Conservation (phyloP, 768 basidiomycete genomes). For the Phylloporus rhodoxanthus region DNA sequence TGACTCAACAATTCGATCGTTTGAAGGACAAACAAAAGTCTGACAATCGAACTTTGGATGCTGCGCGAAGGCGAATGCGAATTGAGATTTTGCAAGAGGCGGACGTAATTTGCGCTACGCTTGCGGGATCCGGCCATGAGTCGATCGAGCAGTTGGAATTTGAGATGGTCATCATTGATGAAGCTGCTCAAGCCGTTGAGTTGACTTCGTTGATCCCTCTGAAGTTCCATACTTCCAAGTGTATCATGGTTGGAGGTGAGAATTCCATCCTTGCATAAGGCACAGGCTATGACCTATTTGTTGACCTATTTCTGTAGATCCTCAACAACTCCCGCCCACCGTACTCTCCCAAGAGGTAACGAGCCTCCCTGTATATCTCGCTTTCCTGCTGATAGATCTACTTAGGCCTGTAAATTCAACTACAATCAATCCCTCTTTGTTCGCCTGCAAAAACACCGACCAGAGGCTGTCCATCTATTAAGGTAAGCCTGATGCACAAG, state of each 20-base stretch:
- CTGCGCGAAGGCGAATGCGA: constrained; percentile 66
- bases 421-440: constrained; percentile 95
- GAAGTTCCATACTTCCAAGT: constrained; percentile 76
- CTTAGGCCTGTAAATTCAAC: constrained; percentile 56
- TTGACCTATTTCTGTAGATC: constrained; percentile 41
- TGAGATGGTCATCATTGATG: constrained; percentile 95
- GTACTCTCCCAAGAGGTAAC: constrained; percentile 59
- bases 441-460: constrained; percentile 71
- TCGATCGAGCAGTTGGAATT: constrained; percentile 78
- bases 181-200: constrained; percentile 96
- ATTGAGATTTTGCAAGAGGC: constrained; percentile 77
- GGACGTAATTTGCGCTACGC: constrained; percentile 89
- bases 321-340: constrained; percentile 94
- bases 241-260: constrained; percentile 89
- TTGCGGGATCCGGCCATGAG: constrained; percentile 92
- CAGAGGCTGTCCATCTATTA: constrained; percentile 84
- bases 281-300: not conserved
- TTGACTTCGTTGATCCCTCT: constrained; percentile 92
- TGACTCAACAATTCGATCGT: constrained; percentile 68
- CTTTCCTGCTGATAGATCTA: constrained; percentile 6
- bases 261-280: not conserved
- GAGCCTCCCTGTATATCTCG: constrained; percentile 20
- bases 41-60: constrained; percentile 75
- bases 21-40: constrained; percentile 81
- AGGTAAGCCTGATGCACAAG: constrained; percentile 46